Evolutionary conservation across 768 basidiomycete species (phyloP), one percentile per base, ranked within the genome.

Genomic region (Coprinellus micaceus): DNA sequence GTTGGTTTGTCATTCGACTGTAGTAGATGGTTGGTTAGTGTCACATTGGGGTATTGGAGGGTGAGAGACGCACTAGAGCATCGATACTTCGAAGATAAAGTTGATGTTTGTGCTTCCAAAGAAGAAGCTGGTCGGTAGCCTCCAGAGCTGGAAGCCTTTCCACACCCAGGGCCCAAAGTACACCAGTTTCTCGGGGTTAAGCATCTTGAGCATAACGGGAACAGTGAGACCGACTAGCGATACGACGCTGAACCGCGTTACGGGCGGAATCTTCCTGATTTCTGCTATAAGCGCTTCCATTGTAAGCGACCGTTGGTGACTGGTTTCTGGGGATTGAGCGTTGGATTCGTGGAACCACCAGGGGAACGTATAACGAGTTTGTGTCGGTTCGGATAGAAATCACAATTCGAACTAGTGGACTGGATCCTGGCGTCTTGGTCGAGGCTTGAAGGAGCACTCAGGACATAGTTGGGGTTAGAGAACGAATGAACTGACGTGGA

Each of bases 191-290:
- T 86, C 83, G 2, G 72, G 66, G 6, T 78, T 70, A 22, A 91
- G 63, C 2, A 89, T 54, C 12, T 80, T 71, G 61, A 85, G 67
- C 58, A 88, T 66, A 25, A 80, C 72, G 0, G 89, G 79, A 1
- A 85, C 21, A 0, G 90, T 82, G 37, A 91, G 73, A 0, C 71
- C 82, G 2, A 89, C 64, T 1, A 83, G 81, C 1, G 89, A 86
- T 21, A 71, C 74, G 56, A 82, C 77, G 5, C 91, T 67, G 54
- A 85, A 83, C 29, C 92, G 83, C 4, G 92, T 93, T 36, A 94
- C 86, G 30, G 88, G 87, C 0, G 92, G 91, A 1, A 94, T 89
- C 73, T 91, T 92, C 63, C 77, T 82, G 52, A 93, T 69, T 73
- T 92, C 88, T 21, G 80, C 75, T 2, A 78, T 22, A 36, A 84